These are phyloP conservation scores for Cryptococcus sp. DNA, from an alignment of 1,284 basidiomycete genomes.

Conservation along the genomic window DNA sequence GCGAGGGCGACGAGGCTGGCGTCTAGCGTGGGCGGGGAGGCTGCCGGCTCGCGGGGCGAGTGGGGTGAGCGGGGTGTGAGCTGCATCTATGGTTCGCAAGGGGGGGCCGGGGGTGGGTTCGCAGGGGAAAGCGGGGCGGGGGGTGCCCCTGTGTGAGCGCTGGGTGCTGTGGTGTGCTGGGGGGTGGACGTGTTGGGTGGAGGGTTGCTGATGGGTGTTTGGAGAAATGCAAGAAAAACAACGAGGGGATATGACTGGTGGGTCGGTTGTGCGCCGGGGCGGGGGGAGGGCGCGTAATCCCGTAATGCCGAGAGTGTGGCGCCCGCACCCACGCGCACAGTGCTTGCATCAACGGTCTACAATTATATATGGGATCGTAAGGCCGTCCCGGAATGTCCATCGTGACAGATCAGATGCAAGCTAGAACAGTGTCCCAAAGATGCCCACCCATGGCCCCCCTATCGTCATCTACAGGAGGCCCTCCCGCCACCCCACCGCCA, in stretches of 20 bases:
- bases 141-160: too few species aligned
- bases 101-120: too few species aligned
- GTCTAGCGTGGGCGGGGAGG: slow-evolving; percentile 1
- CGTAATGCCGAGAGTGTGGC: too few species aligned
- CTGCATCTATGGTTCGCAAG: too few species aligned
- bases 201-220: slow-evolving; percentile 1
- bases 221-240: slow-evolving; percentile 8
- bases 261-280: too few species aligned
- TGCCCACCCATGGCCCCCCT: too few species aligned
- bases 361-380: background rate
- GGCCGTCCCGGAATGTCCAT: background rate
- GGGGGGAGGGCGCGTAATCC: too few species aligned
- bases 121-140: too few species aligned
- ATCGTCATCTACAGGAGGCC: background rate
- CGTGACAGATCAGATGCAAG: background rate
- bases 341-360: background rate
- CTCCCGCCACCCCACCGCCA: background rate
- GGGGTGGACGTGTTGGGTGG: slow-evolving; percentile 16
- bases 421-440: too few species aligned
- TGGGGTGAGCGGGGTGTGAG: too few species aligned
- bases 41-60: too few species aligned
- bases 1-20: slow-evolving; percentile 13
- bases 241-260: background rate
- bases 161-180: too few species aligned
- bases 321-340: background rate